Evolutionary conservation across 2,329 filamentous ascomycete genomes (phyloP), one percentile per base, ranked within the genome.

Genomic region (Scleromitrula shiraiana): DNA sequence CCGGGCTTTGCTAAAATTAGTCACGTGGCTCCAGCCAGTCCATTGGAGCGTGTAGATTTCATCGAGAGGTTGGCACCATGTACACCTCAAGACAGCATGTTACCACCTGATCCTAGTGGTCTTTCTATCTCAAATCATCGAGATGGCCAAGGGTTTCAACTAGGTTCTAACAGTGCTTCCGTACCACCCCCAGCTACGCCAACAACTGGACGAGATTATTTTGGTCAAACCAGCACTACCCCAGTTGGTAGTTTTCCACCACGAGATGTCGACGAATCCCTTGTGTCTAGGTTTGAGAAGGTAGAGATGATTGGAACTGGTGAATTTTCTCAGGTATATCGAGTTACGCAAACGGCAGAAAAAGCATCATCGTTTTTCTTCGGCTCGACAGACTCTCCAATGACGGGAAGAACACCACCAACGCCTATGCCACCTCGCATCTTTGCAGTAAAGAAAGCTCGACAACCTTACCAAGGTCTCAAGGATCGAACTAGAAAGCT

Each of bases 381-480:
- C 47, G 70, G 50, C 41, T 66, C 70, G 38, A 37, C 23, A 33
- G 66, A 67, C 51, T 76, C 74, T 1, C 70, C 76, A 1, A 70
- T 68, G 1, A 67, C 66, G 46, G 66, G 71, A 9, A 70, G 67
- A 30, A 68, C 74, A n/a, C 73, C 78, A 7, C 75, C 73, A 9
- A 75, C 71, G 33, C 70, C 76, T 7, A 60, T 75, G 19, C 71
- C 75, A 26, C 73, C 76, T 27, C 73, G 76, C 46, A 81, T 95
- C 0, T 97, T 83, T 72, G 91, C 91, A 2, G 90, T 98, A 46
- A 98, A 98, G 72, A 97, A 95, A 70, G 83, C 88, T 51, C 86
- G 86, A 60, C 78, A 88, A 51, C 82, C 87, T 7, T 90, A 88
- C 61, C 75, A 80, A 46, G 90, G 93, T 17, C 72, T 76, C 41